A percentile compares a stretch with the other conserved stretches of the same genome.
Conservation (phyloP, 495 filamentous ascomycete species). For the Aspergillus biplanus region DNA sequence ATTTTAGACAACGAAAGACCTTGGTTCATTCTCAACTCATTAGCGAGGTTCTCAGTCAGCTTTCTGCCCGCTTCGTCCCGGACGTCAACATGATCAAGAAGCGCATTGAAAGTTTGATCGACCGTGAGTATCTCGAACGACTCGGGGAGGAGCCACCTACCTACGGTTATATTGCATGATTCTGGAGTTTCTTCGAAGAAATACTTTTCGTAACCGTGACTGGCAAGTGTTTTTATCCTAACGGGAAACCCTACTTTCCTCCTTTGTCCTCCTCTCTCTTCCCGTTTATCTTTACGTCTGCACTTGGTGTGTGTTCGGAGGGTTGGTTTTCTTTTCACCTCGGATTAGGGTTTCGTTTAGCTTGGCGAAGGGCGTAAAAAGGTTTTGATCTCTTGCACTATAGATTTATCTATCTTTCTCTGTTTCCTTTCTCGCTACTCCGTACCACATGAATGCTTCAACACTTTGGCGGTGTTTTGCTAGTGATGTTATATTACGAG, state of each 20-base stretch:
- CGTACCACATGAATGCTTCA: too few relatives aligned
- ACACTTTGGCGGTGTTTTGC: too few relatives aligned
- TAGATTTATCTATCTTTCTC: neutral
- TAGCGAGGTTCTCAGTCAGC: slow-evolving; percentile 80
- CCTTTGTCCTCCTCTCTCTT: slow-evolving; percentile 9
- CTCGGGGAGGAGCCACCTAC: slow-evolving; percentile 70
- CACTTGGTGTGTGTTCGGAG: neutral
- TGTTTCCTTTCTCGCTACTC: neutral
- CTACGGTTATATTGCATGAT: slow-evolving; percentile 76
- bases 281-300: neutral
- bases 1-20: slow-evolving; percentile 81
- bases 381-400: neutral
- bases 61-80: slow-evolving; percentile 80
- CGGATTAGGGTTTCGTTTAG: neutral
- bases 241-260: slow-evolving; percentile 1
- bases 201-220: too few relatives aligned
- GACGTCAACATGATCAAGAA: slow-evolving; percentile 91
- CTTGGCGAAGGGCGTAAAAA: slow-evolving; percentile 1
- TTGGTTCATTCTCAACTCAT: slow-evolving; percentile 80
- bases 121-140: slow-evolving; percentile 92
- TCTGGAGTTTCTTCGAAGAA: neutral
- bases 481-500: too few relatives aligned
- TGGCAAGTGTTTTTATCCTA: too few relatives aligned
- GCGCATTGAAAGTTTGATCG: slow-evolving; percentile 90
- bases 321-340: neutral